These are phyloP conservation scores for Coniochaeta sp. DNA, from an alignment of 2,329 filamentous ascomycete genomes.

Conservation along the genomic window DNA sequence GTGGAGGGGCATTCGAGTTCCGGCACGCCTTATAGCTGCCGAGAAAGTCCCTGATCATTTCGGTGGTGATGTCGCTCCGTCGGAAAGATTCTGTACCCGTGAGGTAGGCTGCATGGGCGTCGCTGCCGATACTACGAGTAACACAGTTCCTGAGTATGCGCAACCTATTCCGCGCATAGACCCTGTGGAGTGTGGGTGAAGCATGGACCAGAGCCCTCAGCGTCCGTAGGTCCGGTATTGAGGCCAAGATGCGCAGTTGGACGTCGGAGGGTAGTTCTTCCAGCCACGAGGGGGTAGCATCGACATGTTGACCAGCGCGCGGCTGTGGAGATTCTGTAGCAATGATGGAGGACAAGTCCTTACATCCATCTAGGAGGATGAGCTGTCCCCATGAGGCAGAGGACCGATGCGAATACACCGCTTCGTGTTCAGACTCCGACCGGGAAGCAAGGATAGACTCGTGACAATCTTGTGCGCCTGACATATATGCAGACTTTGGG, in stretches of 20 bases:
- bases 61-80: not conserved
- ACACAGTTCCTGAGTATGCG: not conserved
- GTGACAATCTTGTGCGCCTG: not conserved
- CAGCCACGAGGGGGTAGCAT: not conserved
- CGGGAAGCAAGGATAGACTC: not conserved
- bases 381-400: not conserved
- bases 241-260: not conserved
- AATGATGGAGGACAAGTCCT: not conserved
- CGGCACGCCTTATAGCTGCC: not conserved
- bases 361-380: not conserved
- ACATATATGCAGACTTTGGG: not conserved
- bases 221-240: not conserved
- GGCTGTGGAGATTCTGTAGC: not conserved
- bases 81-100: not conserved
- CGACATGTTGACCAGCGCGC: not conserved
- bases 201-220: not conserved
- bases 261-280: not conserved
- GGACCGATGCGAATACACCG: not conserved
- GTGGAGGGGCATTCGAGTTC: not conserved
- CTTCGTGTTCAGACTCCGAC: not conserved
- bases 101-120: not conserved
- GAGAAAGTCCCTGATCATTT: not conserved
- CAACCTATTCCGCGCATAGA: not conserved
- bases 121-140: not conserved
- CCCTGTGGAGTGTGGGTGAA: not conserved